These are phyloP conservation scores for Aurinia saxatilis DNA, from an alignment of 345 rosid genomes.

Conservation along the genomic window DNA sequence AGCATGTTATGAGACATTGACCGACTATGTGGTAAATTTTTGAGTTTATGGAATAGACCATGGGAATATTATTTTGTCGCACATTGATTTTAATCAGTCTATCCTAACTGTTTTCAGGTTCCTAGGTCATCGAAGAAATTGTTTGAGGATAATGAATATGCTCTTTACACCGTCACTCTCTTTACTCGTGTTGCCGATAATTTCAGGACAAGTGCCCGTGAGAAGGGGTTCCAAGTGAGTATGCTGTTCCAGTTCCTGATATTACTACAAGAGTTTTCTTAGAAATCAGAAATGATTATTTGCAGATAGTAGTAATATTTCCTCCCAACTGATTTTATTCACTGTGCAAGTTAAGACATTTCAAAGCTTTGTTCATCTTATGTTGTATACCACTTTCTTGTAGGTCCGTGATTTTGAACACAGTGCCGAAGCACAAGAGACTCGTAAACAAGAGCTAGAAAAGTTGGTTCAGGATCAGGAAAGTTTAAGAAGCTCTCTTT, in stretches of 20 bases:
- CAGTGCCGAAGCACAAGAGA: conserved; percentile 80
- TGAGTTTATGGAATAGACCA: neutral
- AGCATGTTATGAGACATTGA: conserved; percentile 84
- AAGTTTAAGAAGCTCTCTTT: conserved; percentile 72
- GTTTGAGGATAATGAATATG: conserved; percentile 96
- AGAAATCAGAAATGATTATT: neutral
- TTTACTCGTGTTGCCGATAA: conserved; percentile 93
- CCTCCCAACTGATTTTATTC: neutral
- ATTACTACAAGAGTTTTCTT: neutral
- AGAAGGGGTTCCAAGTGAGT: conserved; percentile 92
- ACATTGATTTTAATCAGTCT: neutral
- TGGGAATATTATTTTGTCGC: neutral
- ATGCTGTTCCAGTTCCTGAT: conserved; percentile 7
- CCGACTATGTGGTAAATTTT: conserved; percentile 75
- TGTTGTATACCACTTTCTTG: conserved; percentile 8
- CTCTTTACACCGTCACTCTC: conserved; percentile 82
- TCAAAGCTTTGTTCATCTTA: neutral
- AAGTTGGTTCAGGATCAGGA: conserved; percentile 74
- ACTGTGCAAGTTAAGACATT: neutral
- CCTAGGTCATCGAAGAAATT: conserved; percentile 93
- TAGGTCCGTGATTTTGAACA: conserved; percentile 92
- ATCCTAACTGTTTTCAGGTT: conserved; percentile 49
- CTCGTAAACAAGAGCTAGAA: conserved; percentile 77
- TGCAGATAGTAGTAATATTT: conserved; percentile 1
- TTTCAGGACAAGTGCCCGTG: conserved; percentile 71